phyloP scores from a whole-genome alignment of 2,329 filamentous ascomycete genomes.

The Pseudogymnoascus sp. region DNA sequence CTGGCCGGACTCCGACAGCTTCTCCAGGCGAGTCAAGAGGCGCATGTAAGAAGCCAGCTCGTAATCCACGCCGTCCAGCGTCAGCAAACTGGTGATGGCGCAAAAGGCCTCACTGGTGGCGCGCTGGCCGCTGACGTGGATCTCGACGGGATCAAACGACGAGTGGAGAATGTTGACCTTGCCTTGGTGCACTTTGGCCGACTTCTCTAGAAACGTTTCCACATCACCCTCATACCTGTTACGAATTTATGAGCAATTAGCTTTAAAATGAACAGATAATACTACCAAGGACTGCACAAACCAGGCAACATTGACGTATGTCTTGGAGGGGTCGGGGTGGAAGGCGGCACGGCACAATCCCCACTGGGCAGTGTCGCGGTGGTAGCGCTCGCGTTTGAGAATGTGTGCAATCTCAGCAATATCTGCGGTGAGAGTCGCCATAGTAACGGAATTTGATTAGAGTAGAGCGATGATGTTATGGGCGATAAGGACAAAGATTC shows the following conservation, averaged over 20 bases:
- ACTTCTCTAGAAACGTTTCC: neutral
- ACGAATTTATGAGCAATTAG: neutral
- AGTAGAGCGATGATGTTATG: neutral
- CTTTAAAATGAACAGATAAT: neutral
- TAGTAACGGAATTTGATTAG: neutral
- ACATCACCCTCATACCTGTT: neutral
- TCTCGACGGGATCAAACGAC: neutral
- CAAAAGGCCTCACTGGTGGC: neutral
- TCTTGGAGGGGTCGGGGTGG: neutral
- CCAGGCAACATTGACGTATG: neutral
- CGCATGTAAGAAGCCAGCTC: neutral
- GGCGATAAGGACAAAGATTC: neutral
- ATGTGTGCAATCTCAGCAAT: neutral
- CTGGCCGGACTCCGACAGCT: neutral
- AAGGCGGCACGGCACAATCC: neutral
- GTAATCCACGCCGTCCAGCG: neutral
- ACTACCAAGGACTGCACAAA: neutral
- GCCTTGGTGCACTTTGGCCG: neutral
- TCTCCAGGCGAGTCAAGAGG: neutral
- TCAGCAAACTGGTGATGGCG: neutral
- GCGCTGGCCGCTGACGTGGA: neutral
- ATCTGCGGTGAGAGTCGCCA: neutral
- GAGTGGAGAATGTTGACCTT: neutral
- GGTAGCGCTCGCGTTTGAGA: neutral
- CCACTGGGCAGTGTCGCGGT: neutral